Evolutionary conservation across 2,329 filamentous ascomycete species (phyloP), one percentile per base, ranked within the genome.

Genomic region (Domatiomyces globalis): DNA sequence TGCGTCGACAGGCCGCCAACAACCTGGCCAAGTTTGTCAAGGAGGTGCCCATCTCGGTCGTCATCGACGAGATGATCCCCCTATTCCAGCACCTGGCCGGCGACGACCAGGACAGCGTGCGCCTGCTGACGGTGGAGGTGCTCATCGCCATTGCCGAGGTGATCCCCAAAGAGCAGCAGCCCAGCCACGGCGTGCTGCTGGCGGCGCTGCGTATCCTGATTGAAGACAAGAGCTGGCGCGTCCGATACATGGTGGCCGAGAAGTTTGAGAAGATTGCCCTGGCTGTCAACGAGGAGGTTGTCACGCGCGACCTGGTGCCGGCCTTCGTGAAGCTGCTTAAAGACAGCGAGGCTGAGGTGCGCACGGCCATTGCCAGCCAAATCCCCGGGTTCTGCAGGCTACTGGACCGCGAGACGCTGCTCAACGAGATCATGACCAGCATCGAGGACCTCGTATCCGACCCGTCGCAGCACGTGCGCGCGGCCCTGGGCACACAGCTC

Each of bases 261-360:
- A 81, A 88, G 66, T 98, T 95, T 65, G 92, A 98, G 71, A 95
- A 96, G 88, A 94, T 98, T 67, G 92, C 92, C 56, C 96, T 95
- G 75, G 92, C 92, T 29, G 92, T 98, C 48, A 89, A 96, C 65
- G 90, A 96, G 61, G 92, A 98, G 71, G 89, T 96, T 52, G 84
- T 98, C 49, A 85, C 85, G 54, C 79, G 92, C 64, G 92, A 98
- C 70, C 78, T 98, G 60, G 90, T 96, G 10, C 92, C 92, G 33
- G 86, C 92, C 8, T 98, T 98, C 65, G 89, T 96, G 58, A 96
- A 95, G 74, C 80, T 98, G 49, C 77, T 98, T 57, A 98, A 98
- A 71, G 92, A 98, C 66, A 94, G 87, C 61, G 92, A 98, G 69
- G 92, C 92, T 20, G 92, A 98, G 71, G 92, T 98, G 56, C 84